Base-by-base conservation (phyloP, 495 filamentous ascomycete species). In the Podospora fimiseda region DNA sequence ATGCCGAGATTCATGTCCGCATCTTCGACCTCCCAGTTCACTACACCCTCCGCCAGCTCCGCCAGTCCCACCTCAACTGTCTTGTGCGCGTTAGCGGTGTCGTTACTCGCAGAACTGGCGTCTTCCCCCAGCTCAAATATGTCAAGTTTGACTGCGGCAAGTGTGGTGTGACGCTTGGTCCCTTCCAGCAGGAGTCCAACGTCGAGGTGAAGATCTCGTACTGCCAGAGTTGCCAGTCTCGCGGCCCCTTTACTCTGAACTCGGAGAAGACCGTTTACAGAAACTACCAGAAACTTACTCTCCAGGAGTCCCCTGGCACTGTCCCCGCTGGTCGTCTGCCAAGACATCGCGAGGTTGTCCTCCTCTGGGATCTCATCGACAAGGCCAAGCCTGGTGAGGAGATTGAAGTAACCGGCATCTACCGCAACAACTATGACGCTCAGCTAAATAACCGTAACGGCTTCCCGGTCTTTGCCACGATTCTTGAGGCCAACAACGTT, bases 251-350 rank as follows among this genome's bases (percentile, higher is more conserved):
- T 69, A 94, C 86, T 7, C 76, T 99, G 57, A 96, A 96, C 72
- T 89, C 89, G 2, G 93, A 99, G 70, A 91, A 95, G 78, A 99
- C 94, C 0, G 87, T 99, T n/a, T 99, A 97, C 74, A 84, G 94
- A 45, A 99, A 99, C 68, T 99, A 95, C 74, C 94, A 99, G 66
- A 97, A 95, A 62, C 74, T 99, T 63, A 99, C 93, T 1, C 80
- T 99, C 9, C 94, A 99, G 67, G 94, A 99, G 69, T 94, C 94
- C 1, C 94, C 94, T 19, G 94, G 94, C 36, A 96, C 94, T 1
- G 94, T 99, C 9, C 94, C 94, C 14, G 90, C 94, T 30, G 94
- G 94, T 57, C 90, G 94, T 70, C 84, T 99, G 30, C 94, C 94
- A 2, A 85, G 94, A 23, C 90, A 95, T 64, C 84, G 94, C 46